Evolutionary conservation across 73 alveolate species (phyloP), one percentile per base, ranked within the genome.

Genomic region (Breviolum minutum): DNA sequence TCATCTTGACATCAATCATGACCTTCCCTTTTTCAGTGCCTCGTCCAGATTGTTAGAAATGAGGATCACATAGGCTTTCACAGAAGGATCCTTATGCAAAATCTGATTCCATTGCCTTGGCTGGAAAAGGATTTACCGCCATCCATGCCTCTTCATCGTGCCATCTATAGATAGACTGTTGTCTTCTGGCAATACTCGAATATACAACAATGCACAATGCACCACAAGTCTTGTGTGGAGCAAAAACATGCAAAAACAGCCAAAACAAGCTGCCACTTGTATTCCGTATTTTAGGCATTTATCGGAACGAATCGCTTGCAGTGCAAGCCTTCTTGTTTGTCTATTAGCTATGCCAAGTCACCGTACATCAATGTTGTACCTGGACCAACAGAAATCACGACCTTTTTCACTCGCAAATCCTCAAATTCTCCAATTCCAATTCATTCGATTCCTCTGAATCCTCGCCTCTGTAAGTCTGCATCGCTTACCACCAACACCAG

Each of bases 311-410:
- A 29, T 22, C 16, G 13, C 82, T 73, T 73, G 40, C 54, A 40
- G 54, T 40, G 54, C 54, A 40, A 40, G 54, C 54, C 5, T 40
- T 40, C 54, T 40, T 68, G 77, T 22, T 68, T 17, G 77, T 68
- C 17, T 66, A n/a, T 5, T 24, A 6, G 3, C 8, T 10, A 8
- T 11, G 73, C 96, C 96, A 19, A 70, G 96, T 29, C 54, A 54
- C 96, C 96, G 87, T 14, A 89, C 86, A 19, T 89, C 96, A 70
- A 89, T 89, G 73, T 89, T 89, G 96, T 89, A 89, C 96, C 95
- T 88, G 32, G 69, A 24, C 6, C 30, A 24, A 24, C 30, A 40
- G 54, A 40, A 40, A 40, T 40, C 54, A 40, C 54, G 54, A 40
- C 54, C 54, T 2, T 0, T 0, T 2, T 16, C 60, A 27, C 2